Base-by-base conservation (phyloP, 495 filamentous ascomycete genomes). In the Penicillium roqueforti region DNA sequence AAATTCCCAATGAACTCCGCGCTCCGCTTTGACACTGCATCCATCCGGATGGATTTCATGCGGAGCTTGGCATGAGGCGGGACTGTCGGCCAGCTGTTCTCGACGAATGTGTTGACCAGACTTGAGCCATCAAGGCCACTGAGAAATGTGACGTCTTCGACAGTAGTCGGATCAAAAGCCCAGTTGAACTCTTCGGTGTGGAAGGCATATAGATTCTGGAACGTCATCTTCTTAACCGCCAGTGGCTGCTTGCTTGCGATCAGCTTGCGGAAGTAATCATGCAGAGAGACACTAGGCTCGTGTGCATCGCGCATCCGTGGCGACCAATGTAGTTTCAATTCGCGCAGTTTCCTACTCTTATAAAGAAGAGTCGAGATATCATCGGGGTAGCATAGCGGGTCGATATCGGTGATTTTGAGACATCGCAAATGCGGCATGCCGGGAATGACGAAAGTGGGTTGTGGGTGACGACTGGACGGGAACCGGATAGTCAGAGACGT, bases 331-430 rank as follows among this genome's bases (percentile, higher is more conserved):
- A 85, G 52, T 32, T 67, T 80, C 6, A 86, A 70, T 18, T 81
- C 77, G 38, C 68, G 69, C 28, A 86, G 63, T 28, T 80, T 81
- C 47, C 68, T 74, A 14, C 79, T 77, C 31, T 76, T 71, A 22
- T 71, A 66, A 3, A 85, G 68, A 22, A 86, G 63, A 6, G 79
- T 69, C 7, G 81, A 80, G 29, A 86, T 77, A 59, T 86, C 83
- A 59, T 86, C 83, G 0, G 80, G 78, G 53, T 85, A 85, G 63
- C 83, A 86, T 8, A 86, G 68, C 1, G 83, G 83, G 53, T 86
- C 83, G 41, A 86, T 82, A 53, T 85, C 73, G 54, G 76, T 77
- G 28, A 82, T 70, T 54, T 76, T 78, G 25, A 86, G 63, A 25
- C 58, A 68, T 19, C 70, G 68, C 26, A 86, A 67, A 51, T 78